Conservation (phyloP, 140 eudicot species). For the Bidens hawaiensis region DNA sequence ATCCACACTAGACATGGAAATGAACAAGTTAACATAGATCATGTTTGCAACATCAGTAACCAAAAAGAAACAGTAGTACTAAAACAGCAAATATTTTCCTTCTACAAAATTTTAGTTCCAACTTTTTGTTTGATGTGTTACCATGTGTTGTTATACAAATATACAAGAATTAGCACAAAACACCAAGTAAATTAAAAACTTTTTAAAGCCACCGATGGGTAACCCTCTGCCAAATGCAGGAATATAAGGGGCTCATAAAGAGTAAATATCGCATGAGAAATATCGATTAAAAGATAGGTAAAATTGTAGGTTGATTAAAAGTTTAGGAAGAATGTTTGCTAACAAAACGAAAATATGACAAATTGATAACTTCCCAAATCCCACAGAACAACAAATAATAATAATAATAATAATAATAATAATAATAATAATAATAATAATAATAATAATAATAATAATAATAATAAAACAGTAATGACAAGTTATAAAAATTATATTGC, state of each 20-base stretch:
- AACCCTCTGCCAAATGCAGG: background rate
- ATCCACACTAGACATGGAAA: conserved; percentile 18
- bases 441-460: too few relatives aligned
- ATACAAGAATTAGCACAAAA: background rate
- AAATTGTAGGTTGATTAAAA: background rate
- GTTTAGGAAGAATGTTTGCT: background rate
- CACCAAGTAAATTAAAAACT: background rate
- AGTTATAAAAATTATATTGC: background rate
- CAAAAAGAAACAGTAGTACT: conserved; percentile 1
- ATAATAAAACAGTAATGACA: background rate
- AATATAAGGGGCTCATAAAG: background rate
- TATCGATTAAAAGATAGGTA: background rate
- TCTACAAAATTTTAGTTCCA: conserved; percentile 4
- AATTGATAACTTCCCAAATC: background rate
- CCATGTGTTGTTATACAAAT: background rate
- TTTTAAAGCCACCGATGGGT: background rate
- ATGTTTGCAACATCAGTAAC: conserved; percentile 1
- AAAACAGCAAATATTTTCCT: background rate
- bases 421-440: too few relatives aligned
- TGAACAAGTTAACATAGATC: conserved; percentile 16
- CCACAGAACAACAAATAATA: background rate
- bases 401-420: background rate
- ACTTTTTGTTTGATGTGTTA: background rate
- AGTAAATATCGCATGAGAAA: background rate
- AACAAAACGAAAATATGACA: background rate